Base-by-base conservation (phyloP, 441 rosid species). In the Populus hybrid region DNA sequence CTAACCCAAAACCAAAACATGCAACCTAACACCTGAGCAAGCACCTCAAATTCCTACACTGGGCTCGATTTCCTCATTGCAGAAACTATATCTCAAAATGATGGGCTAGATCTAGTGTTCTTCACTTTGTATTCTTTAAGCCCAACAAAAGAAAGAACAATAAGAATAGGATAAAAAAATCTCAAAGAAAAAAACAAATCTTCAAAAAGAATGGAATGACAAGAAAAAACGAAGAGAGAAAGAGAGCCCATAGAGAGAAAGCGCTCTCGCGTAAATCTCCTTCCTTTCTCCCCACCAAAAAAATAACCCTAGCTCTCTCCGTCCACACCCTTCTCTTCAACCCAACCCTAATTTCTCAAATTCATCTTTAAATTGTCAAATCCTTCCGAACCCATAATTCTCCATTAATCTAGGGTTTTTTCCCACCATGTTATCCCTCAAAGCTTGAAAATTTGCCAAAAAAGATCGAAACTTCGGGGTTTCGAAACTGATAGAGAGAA, bases 281-380 rank as follows among this genome's bases (percentile, higher is more conserved):
- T 36, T 36, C 72, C 50, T 73, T 71, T 77, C 76, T 72, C 76
- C 75, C 12, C 71, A 26, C 77, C 10, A 4, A 32, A 32, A 32
- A 57, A 35, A 50, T 84, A 82, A 73, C 82, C 90, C 85, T 86
- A 80, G 89, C 71, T 83, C 82, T 80, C 85, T 75, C 84, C 86
- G 86, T 80, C 3, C 30, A 30, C 34, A 32, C 34, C 21, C 23
- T 46, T 57, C 75, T 74, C 68, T 4, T 10, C 63, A 46, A 71
- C 5, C 12, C 26, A 28, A 21, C 12, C 57, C 59, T 72, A 19
- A 30, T 12, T 10, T 12, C 1, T 14, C 24, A 46, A 36, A 61
- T 67, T 69, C 42, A 53, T 18, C 66, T 53, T 57, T 76, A 34
- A 23, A 66, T 71, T 38, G 36, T 68, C 59, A 34, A 46, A n/a